Evolutionary conservation across 2,329 filamentous ascomycete genomes (phyloP).

Genomic region (Aspergillus novofumigatus): DNA sequence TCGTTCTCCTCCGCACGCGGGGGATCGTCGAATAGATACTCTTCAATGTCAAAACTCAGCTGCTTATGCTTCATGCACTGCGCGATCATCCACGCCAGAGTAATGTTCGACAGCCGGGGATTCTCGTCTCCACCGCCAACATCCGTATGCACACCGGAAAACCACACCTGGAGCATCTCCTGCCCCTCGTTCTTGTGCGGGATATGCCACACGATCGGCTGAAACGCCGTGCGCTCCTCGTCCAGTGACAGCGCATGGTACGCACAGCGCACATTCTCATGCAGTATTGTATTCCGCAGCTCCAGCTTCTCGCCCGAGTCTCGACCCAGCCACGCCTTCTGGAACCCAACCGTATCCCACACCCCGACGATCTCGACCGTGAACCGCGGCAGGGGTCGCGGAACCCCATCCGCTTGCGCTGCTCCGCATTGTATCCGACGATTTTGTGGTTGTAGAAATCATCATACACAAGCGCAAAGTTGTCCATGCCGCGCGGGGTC

Average conservation of each 20-base stretch:
- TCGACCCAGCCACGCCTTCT: slow-evolving; percentile 13
- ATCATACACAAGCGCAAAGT: slow-evolving; percentile 20
- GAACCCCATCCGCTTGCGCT: slow-evolving; percentile 12
- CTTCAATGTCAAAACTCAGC: slow-evolving; percentile 16
- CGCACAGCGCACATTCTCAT: slow-evolving; percentile 38
- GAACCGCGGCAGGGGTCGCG: slow-evolving; percentile 13
- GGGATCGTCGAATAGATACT: slow-evolving; percentile 17
- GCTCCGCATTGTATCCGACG: slow-evolving; percentile 1
- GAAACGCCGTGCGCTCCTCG: slow-evolving; percentile 39
- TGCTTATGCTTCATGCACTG: slow-evolving; percentile 32
- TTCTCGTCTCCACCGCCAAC: slow-evolving; percentile 45
- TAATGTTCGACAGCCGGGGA: slow-evolving; percentile 44
- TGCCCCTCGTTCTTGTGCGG: slow-evolving; percentile 37
- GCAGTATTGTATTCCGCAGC: slow-evolving; percentile 40
- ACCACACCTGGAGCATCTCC: slow-evolving; percentile 46
- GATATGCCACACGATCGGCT: slow-evolving; percentile 43
- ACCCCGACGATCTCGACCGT: slow-evolving; percentile 43
- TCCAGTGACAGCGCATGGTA: slow-evolving; percentile 45
- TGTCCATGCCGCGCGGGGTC: slow-evolving; percentile 27
- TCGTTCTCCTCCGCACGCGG: slow-evolving; percentile 1
- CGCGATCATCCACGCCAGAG: slow-evolving; percentile 56
- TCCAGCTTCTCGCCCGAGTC: slow-evolving; percentile 19
- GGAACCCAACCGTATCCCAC: slow-evolving; percentile 42
- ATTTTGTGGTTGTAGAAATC: slow-evolving; percentile 17
- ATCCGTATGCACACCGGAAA: slow-evolving; percentile 45